Evolutionary conservation across 2,329 filamentous ascomycete genomes (phyloP), one percentile per base, ranked within the genome.

Genomic region (Claviceps pazoutovae): DNA sequence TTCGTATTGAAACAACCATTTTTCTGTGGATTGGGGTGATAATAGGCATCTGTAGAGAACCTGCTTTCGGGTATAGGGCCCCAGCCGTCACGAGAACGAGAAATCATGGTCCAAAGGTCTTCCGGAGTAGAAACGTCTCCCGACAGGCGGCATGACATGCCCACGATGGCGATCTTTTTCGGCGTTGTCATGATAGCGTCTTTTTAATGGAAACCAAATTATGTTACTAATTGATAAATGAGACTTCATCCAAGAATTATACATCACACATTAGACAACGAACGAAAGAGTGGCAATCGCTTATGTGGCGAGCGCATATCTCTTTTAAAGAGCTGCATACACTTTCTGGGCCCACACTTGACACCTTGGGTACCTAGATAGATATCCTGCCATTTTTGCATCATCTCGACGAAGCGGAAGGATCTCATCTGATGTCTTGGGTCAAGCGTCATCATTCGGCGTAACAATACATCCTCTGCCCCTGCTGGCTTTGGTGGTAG

Each of bases 11-110:
- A 62, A 46, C 62, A 61, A 4, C 69, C 69, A 11, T 60, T 64
- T 55, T 69, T 68, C 41, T 66, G 67, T 1, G 67, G 63, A 53
- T 71, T 69, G 0, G 71, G 67, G 44, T 74, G 70, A 48, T 72
- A 65, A 55, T 66, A 66, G 30, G 58, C 66, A 52, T 62, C n/a
- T 4, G n/a, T 17, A 6, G 50, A 44, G 26, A 54, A 50, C 14
- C 53, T 30, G 8, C 42, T 48, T 36, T 16, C 14, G 1, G 53
- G 50, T 2, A 53, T 43, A 9, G 43, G 21, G 8, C 38, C n/a
- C 51, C 47, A 53, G n/a, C 51, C 53, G 14, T 51, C 48, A 5
- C 51, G 13, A 9, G 44, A 50, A 13, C 51, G 42, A 19, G 53
- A 50, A 26, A 53, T 17, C 17, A 55, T 46, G 11, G 48, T 51